These are phyloP conservation scores for Heteromeles arbutifolia DNA, from an alignment of 306 rosid genomes.

Conservation along the genomic window DNA sequence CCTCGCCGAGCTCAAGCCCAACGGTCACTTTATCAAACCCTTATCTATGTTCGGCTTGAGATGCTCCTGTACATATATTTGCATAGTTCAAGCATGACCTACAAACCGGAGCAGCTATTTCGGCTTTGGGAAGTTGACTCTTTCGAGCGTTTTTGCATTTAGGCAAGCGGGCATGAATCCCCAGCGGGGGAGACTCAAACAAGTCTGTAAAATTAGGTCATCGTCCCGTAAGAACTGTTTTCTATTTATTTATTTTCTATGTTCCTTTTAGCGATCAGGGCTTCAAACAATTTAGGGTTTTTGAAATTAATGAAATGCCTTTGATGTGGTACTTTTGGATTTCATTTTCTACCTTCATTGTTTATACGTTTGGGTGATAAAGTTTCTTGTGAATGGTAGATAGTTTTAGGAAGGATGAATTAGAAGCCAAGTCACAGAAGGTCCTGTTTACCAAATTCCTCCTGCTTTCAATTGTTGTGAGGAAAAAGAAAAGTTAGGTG, in stretches of 20 bases:
- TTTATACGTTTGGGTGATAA: not conserved
- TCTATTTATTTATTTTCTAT: conserved; percentile 2
- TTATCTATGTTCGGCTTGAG: conserved; percentile 39
- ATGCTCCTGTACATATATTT: conserved; percentile 65
- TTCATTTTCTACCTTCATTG: not conserved
- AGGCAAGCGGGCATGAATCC: conserved; percentile 21
- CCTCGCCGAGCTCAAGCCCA: conserved; percentile 29
- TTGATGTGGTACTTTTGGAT: conserved; percentile 5
- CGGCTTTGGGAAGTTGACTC: conserved; percentile 28
- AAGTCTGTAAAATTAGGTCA: conserved; percentile 50
- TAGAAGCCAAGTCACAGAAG: not conserved
- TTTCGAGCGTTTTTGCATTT: conserved; percentile 22
- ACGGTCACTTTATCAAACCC: conserved; percentile 10
- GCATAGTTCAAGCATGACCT: conserved; percentile 41
- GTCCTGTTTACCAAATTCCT: not conserved
- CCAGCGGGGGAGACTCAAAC: conserved; percentile 20
- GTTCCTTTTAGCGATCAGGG: conserved; percentile 22
- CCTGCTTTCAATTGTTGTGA: not conserved
- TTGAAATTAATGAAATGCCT: conserved; percentile 35
- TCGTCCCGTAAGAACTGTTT: conserved; percentile 32
- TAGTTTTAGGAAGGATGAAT: not conserved
- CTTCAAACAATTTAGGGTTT: conserved; percentile 38
- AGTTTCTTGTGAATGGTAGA: not conserved
- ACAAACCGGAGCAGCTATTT: conserved; percentile 28
- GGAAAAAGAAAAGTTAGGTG: not conserved